Percentiles rank a stretch among this genome's conserved stretches.
These are phyloP conservation scores for Cornus florida DNA, from an alignment of 148 eudicot genomes.

Conservation along the genomic window DNA sequence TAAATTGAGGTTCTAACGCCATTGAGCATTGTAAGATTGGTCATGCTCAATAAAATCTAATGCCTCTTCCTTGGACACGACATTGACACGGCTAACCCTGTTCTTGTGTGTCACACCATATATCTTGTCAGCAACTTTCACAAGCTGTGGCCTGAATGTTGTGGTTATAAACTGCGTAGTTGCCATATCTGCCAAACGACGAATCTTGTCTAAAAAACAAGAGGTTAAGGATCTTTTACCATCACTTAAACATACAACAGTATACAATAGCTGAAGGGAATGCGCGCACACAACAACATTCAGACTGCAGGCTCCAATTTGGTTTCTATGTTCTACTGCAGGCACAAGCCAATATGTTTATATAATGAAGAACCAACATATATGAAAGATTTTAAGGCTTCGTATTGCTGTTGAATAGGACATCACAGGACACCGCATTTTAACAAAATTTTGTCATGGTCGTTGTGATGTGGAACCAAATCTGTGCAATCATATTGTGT, in stretches of 20 bases:
- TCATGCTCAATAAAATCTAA: slow-evolving; percentile 88
- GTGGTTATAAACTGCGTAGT: slow-evolving; percentile 89
- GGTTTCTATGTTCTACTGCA: not conserved
- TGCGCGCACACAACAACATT: not conserved
- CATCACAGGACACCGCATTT: too few species aligned
- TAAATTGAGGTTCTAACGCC: slow-evolving; percentile 38
- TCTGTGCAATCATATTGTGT: too few species aligned
- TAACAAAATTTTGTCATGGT: too few species aligned
- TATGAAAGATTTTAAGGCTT: not conserved
- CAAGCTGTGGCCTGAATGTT: slow-evolving; percentile 87
- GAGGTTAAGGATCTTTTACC: too few species aligned
- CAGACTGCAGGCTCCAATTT: not conserved
- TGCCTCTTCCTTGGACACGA: slow-evolving; percentile 75
- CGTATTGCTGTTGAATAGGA: too few species aligned
- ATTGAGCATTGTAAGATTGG: slow-evolving; percentile 69
- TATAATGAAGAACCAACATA: not conserved
- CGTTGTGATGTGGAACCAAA: too few species aligned
- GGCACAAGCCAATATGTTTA: not conserved
- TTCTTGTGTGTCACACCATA: slow-evolving; percentile 90
- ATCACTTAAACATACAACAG: too few species aligned
- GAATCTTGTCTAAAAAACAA: too few species aligned
- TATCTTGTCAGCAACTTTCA: slow-evolving; percentile 94
- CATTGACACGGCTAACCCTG: slow-evolving; percentile 82
- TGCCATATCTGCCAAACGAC: too few species aligned
- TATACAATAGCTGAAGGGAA: too few species aligned